Evolutionary conservation across 495 filamentous ascomycete species (phyloP).

Genomic region (Acidomyces sp.): DNA sequence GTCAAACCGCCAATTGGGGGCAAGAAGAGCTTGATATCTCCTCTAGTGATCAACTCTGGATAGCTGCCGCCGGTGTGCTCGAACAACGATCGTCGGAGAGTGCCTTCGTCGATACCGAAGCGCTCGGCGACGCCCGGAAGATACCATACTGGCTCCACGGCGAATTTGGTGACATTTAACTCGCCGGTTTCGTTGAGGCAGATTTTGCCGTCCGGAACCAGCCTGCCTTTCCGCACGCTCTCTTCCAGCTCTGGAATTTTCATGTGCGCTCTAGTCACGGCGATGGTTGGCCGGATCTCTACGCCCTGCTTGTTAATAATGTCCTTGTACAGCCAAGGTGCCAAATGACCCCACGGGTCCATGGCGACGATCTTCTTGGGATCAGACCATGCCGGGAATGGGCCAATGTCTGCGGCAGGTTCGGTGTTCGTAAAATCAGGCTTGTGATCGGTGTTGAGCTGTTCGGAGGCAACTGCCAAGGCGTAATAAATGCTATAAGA

Average conservation of each 20-base stretch:
- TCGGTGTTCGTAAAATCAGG: constrained; percentile 93
- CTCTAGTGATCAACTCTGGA: constrained; percentile 79
- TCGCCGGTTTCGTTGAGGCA: constrained; percentile 74
- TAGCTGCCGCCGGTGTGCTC: constrained; percentile 91
- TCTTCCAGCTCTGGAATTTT: constrained; percentile 86
- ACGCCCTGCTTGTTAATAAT: constrained; percentile 55
- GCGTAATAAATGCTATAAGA: constrained; percentile 98
- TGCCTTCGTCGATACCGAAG: constrained; percentile 91
- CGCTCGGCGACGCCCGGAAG: constrained; percentile 87
- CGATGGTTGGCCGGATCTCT: constrained; percentile 89
- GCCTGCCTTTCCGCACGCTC: constrained; percentile 61
- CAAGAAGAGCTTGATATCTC: constrained; percentile 89
- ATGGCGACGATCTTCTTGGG: constrained; percentile 93
- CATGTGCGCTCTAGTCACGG: constrained; percentile 93
- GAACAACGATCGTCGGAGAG: constrained; percentile 73
- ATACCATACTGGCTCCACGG: constrained; percentile 92
- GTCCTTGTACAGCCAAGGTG: constrained; percentile 66
- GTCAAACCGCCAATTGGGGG: constrained; percentile 94
- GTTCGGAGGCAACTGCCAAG: constrained; percentile 79
- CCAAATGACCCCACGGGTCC: constrained; percentile 86
- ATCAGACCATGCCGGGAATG: constrained; percentile 80
- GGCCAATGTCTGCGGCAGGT: constrained; percentile 75
- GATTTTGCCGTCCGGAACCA: constrained; percentile 81
- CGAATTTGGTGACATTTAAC: constrained; percentile 90
- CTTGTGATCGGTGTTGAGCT: constrained; percentile 71